Percentiles rank a stretch among this genome's conserved stretches.
These are phyloP conservation scores for Tothia fuscella DNA, from an alignment of 2,329 filamentous ascomycete genomes.

Conservation along the genomic window DNA sequence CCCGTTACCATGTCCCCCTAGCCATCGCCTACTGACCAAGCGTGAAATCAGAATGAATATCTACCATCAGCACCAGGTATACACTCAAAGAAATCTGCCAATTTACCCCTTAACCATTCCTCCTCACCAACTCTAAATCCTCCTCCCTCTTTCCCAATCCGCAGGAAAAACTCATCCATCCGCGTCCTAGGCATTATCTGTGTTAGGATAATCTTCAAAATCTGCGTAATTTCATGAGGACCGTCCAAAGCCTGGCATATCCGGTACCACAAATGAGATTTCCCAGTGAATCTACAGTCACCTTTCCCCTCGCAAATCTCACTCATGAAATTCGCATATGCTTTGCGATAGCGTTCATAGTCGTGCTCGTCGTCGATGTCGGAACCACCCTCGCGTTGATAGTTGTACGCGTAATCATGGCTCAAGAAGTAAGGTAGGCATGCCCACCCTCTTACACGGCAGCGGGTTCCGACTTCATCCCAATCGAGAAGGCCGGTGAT, in stretches of 20 bases:
- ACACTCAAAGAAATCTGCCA: conserved; percentile 1
- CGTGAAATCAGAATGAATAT: conserved; percentile 19
- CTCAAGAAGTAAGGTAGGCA: not conserved
- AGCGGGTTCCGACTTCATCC: conserved; percentile 2
- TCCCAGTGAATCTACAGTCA: conserved; percentile 1
- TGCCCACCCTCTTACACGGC: not conserved
- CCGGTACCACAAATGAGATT: not conserved
- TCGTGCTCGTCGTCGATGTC: conserved; percentile 3
- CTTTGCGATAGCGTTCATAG: conserved; percentile 1
- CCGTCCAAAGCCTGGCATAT: not conserved
- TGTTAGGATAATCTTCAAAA: not conserved
- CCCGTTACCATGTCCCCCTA: no score
- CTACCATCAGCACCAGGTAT: not conserved
- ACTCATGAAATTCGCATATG: conserved; percentile 1
- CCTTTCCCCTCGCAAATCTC: not conserved
- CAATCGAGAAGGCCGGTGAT: conserved; percentile 15
- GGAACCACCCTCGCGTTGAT: not conserved
- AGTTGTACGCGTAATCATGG: not conserved
- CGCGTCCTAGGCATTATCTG: not conserved
- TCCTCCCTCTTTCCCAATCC: not conserved
- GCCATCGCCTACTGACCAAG: no score
- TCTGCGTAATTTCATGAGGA: not conserved
- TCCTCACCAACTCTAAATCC: not conserved
- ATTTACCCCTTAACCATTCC: conserved; percentile 2
- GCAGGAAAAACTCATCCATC: not conserved